Conservation (phyloP, 768 basidiomycete genomes). For the Tylopilus intermedius region DNA sequence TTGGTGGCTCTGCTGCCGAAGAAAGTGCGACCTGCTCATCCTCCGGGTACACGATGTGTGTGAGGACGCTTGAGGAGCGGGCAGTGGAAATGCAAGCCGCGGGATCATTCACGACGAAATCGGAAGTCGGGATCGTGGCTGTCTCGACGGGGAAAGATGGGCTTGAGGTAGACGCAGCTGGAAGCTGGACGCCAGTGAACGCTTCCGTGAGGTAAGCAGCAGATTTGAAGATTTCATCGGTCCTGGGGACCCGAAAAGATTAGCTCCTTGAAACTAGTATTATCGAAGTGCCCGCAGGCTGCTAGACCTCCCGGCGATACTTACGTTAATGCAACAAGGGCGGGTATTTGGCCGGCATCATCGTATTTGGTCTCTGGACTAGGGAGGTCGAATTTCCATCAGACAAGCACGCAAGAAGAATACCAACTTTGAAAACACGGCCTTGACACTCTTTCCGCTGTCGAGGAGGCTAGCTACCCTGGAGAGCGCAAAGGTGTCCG, state of each 20-base stretch:
- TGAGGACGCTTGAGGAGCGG: constrained; percentile 23
- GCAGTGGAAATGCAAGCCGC: constrained; percentile 1
- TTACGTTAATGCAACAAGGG: constrained; percentile 66
- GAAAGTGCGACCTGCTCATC: not conserved
- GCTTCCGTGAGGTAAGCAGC: constrained; percentile 73
- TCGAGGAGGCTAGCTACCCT: constrained; percentile 66
- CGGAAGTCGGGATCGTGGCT: not conserved
- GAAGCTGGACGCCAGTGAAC: constrained; percentile 34
- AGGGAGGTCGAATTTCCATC: not conserved
- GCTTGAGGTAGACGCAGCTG: constrained; percentile 2
- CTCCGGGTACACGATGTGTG: constrained; percentile 17
- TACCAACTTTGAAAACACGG: constrained; percentile 46
- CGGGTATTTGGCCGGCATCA: constrained; percentile 60
- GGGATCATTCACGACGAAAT: not conserved
- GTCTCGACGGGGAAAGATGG: constrained; percentile 11
- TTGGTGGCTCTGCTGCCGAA: not conserved
- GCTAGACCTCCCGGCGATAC: constrained; percentile 16
- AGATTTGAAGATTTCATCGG: constrained; percentile 74
- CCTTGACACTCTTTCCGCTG: constrained; percentile 52
- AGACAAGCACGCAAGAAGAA: not conserved
- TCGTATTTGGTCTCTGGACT: constrained; percentile 65
- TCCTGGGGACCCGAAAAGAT: constrained; percentile 34
- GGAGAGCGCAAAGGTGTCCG: constrained; percentile 69
- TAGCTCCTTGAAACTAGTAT: not conserved
- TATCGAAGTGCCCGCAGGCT: not conserved